Percentiles rank a stretch among this genome's conserved stretches.
Evolutionary conservation across 352 stramenopile genomes (phyloP).

Genomic region (Globisporangium nunn): DNA sequence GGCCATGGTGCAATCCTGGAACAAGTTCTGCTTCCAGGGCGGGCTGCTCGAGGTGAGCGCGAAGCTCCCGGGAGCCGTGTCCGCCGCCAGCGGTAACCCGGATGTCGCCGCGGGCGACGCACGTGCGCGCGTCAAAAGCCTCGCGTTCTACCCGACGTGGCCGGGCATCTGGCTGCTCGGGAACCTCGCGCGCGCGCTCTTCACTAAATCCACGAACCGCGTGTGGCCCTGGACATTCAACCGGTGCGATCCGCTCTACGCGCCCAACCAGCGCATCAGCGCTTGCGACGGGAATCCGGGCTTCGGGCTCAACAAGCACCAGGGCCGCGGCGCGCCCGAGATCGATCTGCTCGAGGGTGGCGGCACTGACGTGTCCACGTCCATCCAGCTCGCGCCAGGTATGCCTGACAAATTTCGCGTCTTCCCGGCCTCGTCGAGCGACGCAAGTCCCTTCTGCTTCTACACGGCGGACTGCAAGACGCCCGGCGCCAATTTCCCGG

Average conservation of each 20-base stretch:
- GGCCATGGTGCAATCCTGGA: conserved; percentile 91
- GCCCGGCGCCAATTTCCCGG: conserved; percentile 31
- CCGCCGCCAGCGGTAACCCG: conserved; percentile 19
- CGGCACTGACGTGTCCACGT: conserved; percentile 80
- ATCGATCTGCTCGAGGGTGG: conserved; percentile 94
- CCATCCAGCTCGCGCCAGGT: conserved; percentile 81
- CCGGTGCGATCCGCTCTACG: conserved; percentile 73
- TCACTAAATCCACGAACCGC: conserved; percentile 88
- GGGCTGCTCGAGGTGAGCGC: conserved; percentile 85
- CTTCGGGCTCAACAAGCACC: conserved; percentile 82
- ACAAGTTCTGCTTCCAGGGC: conserved; percentile 94
- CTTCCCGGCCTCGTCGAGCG: conserved; percentile 15
- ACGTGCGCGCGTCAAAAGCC: conserved; percentile 22
- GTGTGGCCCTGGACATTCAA: conserved; percentile 97
- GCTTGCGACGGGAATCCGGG: conserved; percentile 90
- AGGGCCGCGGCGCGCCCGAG: conserved; percentile 90
- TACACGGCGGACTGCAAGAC: conserved; percentile 37
- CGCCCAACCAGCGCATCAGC: conserved; percentile 63
- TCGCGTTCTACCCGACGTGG: conserved; percentile 78
- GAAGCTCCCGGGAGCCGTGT: no score
- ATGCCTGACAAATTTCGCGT: conserved; percentile 49
- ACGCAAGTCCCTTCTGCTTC: conserved; percentile 17
- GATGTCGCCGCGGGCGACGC: conserved; percentile 33
- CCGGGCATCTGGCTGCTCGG: conserved; percentile 95
- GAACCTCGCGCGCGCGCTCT: conserved; percentile 95